phyloP scores from a whole-genome alignment of 2,329 filamentous ascomycete species.

The Aspergillus fumigatus region DNA sequence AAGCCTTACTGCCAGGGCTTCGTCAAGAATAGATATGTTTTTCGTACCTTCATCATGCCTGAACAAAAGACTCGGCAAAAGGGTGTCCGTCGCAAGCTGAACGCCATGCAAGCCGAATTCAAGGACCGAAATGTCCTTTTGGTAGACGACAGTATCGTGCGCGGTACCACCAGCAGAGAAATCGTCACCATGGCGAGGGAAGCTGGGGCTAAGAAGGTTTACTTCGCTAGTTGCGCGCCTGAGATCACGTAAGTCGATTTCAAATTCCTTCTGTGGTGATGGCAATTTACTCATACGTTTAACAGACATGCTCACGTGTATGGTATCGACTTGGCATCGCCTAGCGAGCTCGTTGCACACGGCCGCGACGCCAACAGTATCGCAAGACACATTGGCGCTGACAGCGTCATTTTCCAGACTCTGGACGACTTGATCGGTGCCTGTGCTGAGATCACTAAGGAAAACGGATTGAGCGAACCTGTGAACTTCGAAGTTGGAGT shows the following conservation, averaged over 20 bases:
- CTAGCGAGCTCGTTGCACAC: conserved; percentile 66
- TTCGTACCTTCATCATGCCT: conserved; percentile 83
- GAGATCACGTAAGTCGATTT: conserved; percentile 57
- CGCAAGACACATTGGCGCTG: conserved; percentile 65
- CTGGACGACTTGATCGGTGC: conserved; percentile 75
- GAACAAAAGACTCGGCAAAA: conserved; percentile 76
- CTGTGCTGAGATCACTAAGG: conserved; percentile 63
- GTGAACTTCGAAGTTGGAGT: conserved; percentile 82
- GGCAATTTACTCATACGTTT: conserved; percentile 5
- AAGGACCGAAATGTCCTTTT: conserved; percentile 72
- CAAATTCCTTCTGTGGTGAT: background rate
- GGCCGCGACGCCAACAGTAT: conserved; percentile 59
- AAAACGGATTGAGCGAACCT: conserved; percentile 50
- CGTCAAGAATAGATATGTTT: conserved; percentile 85
- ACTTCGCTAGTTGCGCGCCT: conserved; percentile 78
- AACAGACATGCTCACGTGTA: conserved; percentile 74
- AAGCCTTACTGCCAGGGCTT: conserved; percentile 79
- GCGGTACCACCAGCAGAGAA: conserved; percentile 75
- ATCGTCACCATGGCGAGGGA: conserved; percentile 82
- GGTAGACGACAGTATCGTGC: conserved; percentile 86
- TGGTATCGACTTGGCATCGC: conserved; percentile 70
- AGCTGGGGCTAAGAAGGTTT: conserved; percentile 74
- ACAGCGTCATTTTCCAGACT: conserved; percentile 71
- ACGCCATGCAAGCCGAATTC: conserved; percentile 82
- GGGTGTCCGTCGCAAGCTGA: conserved; percentile 84